These are phyloP conservation scores for Verbascum thapsus DNA, from an alignment of 257 asterid species.

Conservation along the genomic window DNA sequence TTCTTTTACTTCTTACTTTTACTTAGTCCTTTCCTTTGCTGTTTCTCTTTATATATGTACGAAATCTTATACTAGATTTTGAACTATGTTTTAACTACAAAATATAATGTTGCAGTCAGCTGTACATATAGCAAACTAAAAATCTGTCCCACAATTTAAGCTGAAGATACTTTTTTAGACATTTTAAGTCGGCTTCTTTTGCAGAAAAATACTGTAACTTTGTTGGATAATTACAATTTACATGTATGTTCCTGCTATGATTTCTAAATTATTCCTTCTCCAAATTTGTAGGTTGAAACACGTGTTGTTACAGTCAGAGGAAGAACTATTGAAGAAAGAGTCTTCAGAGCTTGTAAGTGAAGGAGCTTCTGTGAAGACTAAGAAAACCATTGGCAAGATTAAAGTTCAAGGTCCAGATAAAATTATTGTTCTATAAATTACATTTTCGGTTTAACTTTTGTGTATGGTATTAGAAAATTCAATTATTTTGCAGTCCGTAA, in stretches of 20 bases:
- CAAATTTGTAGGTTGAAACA: constrained; percentile 58
- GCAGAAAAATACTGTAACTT: neutral
- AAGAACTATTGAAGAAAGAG: constrained; percentile 70
- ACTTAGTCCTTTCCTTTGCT: constrained; percentile 7
- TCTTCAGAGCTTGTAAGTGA: constrained; percentile 75
- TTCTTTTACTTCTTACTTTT: too few relatives aligned
- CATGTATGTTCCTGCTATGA: neutral
- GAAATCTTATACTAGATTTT: neutral
- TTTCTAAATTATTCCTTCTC: constrained; percentile 6
- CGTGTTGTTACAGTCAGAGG: constrained; percentile 79
- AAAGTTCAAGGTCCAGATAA: constrained; percentile 75
- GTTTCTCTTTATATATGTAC: neutral
- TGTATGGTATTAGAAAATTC: constrained; percentile 13
- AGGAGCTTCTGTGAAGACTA: constrained; percentile 72
- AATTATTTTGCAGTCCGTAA: constrained; percentile 65
- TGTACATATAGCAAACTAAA: constrained; percentile 1
- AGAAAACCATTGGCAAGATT: constrained; percentile 83
- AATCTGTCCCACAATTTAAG: neutral
- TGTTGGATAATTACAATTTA: constrained; percentile 9
- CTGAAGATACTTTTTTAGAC: neutral
- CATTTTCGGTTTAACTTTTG: constrained; percentile 17
- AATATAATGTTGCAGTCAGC: neutral
- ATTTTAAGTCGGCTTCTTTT: neutral
- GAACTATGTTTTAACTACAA: neutral
- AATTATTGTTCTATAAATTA: constrained; percentile 15